Conservation (phyloP, 1,284 basidiomycete species). For the Ceratobasidium sp. region DNA sequence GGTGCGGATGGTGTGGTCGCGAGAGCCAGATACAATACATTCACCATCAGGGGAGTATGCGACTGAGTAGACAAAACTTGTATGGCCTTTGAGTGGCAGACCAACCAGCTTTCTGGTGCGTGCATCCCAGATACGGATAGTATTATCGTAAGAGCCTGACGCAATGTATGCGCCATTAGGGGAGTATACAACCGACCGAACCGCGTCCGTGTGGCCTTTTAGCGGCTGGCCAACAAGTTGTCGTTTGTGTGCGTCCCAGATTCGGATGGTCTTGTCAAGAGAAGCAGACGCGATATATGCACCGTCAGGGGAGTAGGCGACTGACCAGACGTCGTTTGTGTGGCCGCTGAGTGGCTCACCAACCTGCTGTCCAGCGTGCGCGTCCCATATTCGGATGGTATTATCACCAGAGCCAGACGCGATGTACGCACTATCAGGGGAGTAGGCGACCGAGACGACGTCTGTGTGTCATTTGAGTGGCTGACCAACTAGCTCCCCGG, state of each 20-base stretch:
- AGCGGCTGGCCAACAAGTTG: background rate
- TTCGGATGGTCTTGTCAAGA: background rate
- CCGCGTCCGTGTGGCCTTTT: background rate
- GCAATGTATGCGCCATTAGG: constrained; percentile 19
- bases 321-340: background rate
- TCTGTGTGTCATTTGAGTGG: background rate
- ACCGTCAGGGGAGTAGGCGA: constrained; percentile 29
- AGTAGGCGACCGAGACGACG: constrained; percentile 6
- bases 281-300: constrained; percentile 27
- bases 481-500: background rate
- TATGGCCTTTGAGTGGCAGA: constrained; percentile 1
- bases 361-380: background rate
- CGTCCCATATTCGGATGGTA: background rate
- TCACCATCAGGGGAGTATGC: constrained; percentile 19
- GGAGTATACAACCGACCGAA: constrained; percentile 5
- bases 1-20: too few relatives aligned
- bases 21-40: too few relatives aligned
- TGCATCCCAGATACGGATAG: constrained; percentile 27
- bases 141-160: constrained; percentile 21
- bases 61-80: background rate
- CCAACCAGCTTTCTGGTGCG: background rate
- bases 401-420: constrained; percentile 5
- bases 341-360: background rate
- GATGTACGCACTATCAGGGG: constrained; percentile 10
- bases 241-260: constrained; percentile 23